Base-by-base conservation (phyloP, 306 rosid species). In the Dalbergia oliveri region DNA sequence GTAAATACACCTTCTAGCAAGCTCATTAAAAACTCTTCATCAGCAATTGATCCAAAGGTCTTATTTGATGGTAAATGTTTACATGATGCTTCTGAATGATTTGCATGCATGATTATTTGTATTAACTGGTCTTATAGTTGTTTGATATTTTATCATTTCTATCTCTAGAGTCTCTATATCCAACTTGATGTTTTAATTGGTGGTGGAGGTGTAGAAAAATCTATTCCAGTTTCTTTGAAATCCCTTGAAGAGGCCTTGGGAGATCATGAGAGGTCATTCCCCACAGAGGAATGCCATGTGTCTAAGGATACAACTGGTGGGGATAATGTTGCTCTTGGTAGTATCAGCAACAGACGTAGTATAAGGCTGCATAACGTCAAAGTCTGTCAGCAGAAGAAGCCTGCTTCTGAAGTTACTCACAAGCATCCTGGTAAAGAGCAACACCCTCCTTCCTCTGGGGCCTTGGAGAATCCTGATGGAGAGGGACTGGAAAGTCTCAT, bases 331-430 rank as follows among this genome's bases (percentile, higher is more conserved):
- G 33, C 53, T 59, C 63, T 18, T 5, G 69, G 31, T 76, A 63
- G 51, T 72, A 70, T 14, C 6, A 3, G 51, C 21, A 57, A 23
- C 34, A 64, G 76, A 76, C 21, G 45, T 61, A 51, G 78, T 57
- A 75, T 53, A 13, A 77, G 69, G 23, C 72, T 80, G 69, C 79
- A 11, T 43, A 76, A 78, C 58, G 60, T 82, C 11, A 56, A 64
- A 70, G 56, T 45, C 45, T 62, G 16, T 65, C 75, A 19, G 71
- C 70, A 66, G 73, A 77, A 61, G 79, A 73, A 61, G 51, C 64
- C 69, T 5, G 60, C 69, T 57, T 73, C 80, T 62, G 69, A 81
- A 69, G 58, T 26, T 79, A 21, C 59, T 66, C 18, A 11, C 19
- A 76, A 80, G 59, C 53, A 33, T 79, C 61, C 50, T 56, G 45